Percentiles rank a stretch among this genome's conserved stretches.
Conservation (phyloP, 83 land plant genomes). For the Picea abies region DNA sequence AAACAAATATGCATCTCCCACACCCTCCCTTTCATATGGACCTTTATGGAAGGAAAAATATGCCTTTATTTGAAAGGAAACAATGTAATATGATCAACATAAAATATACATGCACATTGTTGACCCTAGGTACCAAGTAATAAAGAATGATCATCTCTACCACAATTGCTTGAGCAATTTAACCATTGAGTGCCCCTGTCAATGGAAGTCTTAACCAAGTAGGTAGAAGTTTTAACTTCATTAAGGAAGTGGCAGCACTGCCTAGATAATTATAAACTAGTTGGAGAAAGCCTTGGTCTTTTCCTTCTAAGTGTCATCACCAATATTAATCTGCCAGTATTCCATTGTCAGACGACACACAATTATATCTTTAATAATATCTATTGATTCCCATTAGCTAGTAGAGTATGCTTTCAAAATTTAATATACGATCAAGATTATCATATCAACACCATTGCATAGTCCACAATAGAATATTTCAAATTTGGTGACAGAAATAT, state of each 20-base stretch:
- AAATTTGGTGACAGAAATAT: neutral
- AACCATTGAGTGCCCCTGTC: slow-evolving; percentile 1
- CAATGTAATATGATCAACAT: slow-evolving; percentile 12
- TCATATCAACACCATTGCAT: too few relatives aligned
- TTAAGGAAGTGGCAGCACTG: neutral
- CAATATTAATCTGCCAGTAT: neutral
- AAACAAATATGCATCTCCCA: slow-evolving; percentile 4
- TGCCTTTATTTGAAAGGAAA: slow-evolving; percentile 13
- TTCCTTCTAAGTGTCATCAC: neutral
- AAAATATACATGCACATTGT: slow-evolving; percentile 10
- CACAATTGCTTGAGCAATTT: neutral
- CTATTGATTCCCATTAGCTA: neutral
- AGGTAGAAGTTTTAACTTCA: neutral
- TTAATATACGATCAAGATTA: neutral
- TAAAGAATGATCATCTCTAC: slow-evolving; percentile 14
- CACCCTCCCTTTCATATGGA: neutral
- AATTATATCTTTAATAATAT: neutral
- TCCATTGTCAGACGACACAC: neutral
- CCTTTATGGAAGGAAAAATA: slow-evolving; percentile 10
- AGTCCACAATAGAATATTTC: too few relatives aligned
- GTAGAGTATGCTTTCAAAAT: slow-evolving; percentile 2
- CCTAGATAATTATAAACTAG: slow-evolving; percentile 9
- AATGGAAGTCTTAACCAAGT: neutral
- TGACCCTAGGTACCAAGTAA: slow-evolving; percentile 13
- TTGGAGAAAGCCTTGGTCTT: neutral